phyloP scores from a whole-genome alignment of 345 rosid species.

The Durio zibethinus region DNA sequence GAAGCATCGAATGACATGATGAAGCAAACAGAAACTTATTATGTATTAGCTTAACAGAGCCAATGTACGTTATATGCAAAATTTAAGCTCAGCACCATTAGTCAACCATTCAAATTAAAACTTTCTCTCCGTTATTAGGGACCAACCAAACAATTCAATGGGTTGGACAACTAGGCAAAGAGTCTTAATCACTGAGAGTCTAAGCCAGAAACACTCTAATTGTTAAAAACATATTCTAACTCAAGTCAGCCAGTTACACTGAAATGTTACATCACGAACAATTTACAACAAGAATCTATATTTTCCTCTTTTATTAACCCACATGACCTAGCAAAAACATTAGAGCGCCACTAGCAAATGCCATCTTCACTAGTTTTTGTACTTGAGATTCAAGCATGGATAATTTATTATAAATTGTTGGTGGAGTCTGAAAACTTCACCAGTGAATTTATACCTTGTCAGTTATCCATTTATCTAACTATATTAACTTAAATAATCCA shows the following conservation, averaged over 20 bases:
- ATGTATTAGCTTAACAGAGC: background rate
- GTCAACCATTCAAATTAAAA: too few species aligned
- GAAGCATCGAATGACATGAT: background rate
- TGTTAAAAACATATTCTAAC: background rate
- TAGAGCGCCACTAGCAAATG: background rate
- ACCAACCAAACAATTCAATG: background rate
- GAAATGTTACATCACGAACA: background rate
- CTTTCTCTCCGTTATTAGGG: too few species aligned
- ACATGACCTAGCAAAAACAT: background rate
- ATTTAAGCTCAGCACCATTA: background rate
- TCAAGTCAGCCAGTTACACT: background rate
- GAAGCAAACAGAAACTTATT: slow-evolving; percentile 10
- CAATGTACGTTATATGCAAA: background rate
- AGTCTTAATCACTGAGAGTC: background rate
- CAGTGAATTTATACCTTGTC: background rate
- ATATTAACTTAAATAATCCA: background rate
- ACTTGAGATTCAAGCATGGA: background rate
- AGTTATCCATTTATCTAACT: background rate
- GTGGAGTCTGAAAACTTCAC: background rate
- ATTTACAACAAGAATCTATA: background rate
- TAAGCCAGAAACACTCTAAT: background rate
- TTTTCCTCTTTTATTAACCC: background rate
- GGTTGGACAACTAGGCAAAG: background rate
- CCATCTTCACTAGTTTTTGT: background rate
- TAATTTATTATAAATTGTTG: background rate